Evolutionary conservation across 2,329 filamentous ascomycete species (phyloP).

Genomic region (Orbilia blumenaviensis): DNA sequence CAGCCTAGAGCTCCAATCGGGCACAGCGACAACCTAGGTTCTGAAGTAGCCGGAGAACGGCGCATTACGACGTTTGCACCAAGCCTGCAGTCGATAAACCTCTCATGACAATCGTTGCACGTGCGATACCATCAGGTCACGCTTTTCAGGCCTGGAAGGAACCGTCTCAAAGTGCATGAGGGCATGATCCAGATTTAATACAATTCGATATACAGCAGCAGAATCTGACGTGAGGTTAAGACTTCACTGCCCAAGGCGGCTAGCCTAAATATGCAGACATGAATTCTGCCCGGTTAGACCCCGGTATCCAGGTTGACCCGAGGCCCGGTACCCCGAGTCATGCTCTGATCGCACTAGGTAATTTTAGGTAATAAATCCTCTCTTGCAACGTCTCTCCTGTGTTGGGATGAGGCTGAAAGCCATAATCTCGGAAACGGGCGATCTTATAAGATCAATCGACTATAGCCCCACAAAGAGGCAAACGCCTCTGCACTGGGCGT

Average conservation of each 20-base stretch:
- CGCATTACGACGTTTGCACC: slow-evolving; percentile 8
- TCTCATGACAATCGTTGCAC: slow-evolving; percentile 23
- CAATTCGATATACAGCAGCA: slow-evolving; percentile 14
- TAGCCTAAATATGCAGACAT: slow-evolving; percentile 31
- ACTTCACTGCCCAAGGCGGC: slow-evolving; percentile 20
- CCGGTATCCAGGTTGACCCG: neutral
- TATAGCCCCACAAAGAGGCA: slow-evolving; percentile 34
- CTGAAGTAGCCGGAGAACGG: neutral
- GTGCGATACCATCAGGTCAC: neutral
- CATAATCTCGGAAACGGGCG: slow-evolving; percentile 43
- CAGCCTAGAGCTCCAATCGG: neutral
- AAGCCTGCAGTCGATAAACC: slow-evolving; percentile 1
- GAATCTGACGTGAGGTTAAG: slow-evolving; percentile 50
- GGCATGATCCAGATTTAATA: slow-evolving; percentile 30
- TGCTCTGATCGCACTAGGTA: slow-evolving; percentile 10
- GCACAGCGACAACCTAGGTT: slow-evolving; percentile 3
- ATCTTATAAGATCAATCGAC: slow-evolving; percentile 36
- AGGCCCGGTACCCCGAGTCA: neutral
- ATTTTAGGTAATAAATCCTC: slow-evolving; percentile 20
- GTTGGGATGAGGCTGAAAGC: slow-evolving; percentile 42
- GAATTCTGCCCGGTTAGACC: neutral
- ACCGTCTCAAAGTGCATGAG: slow-evolving; percentile 19
- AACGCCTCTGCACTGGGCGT: neutral
- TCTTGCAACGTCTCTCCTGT: slow-evolving; percentile 1
- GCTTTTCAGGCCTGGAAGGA: slow-evolving; percentile 24